These are phyloP conservation scores for Cyclotella distinguenda DNA, from an alignment of 108 stramenopile species.

Conservation along the genomic window DNA sequence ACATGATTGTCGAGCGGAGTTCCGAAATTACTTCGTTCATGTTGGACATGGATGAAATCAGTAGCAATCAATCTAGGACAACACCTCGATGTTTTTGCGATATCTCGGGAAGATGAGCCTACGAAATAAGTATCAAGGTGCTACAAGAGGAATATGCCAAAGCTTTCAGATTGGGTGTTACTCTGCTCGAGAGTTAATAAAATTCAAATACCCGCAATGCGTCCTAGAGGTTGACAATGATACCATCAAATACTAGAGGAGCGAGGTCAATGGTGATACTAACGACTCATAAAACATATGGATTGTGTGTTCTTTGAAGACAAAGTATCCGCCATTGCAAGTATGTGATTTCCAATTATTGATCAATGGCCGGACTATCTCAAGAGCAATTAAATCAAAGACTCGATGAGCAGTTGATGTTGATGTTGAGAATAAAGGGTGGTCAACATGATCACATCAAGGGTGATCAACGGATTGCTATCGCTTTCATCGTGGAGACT, in stretches of 20 bases:
- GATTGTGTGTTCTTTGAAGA: not conserved
- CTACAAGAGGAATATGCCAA: conserved; percentile 39
- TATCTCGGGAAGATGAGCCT: conserved; percentile 10
- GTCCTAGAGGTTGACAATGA: conserved; percentile 14
- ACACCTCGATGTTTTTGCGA: conserved; percentile 18
- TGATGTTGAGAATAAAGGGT: conserved; percentile 27
- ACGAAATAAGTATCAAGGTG: conserved; percentile 30
- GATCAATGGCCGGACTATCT: conserved; percentile 26
- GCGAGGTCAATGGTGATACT: conserved; percentile 35
- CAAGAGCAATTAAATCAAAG: conserved; percentile 19
- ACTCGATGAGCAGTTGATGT: conserved; percentile 24
- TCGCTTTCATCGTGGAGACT: not conserved
- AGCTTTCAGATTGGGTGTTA: not conserved
- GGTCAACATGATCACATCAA: conserved; percentile 36
- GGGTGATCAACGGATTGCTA: conserved; percentile 8
- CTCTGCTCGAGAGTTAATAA: conserved; percentile 16
- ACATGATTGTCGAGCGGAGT: conserved; percentile 1
- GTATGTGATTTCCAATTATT: conserved; percentile 22
- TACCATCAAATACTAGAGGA: conserved; percentile 42
- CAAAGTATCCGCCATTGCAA: not conserved
- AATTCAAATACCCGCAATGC: conserved; percentile 6
- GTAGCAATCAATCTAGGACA: conserved; percentile 31
- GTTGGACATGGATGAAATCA: conserved; percentile 30
- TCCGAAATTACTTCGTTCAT: not conserved
- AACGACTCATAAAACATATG: conserved; percentile 30